Percentiles rank a stretch among this genome's conserved stretches.
Evolutionary conservation across 805 yeast species (phyloP).

Genomic region (Cyberlindnera bimundalis): DNA sequence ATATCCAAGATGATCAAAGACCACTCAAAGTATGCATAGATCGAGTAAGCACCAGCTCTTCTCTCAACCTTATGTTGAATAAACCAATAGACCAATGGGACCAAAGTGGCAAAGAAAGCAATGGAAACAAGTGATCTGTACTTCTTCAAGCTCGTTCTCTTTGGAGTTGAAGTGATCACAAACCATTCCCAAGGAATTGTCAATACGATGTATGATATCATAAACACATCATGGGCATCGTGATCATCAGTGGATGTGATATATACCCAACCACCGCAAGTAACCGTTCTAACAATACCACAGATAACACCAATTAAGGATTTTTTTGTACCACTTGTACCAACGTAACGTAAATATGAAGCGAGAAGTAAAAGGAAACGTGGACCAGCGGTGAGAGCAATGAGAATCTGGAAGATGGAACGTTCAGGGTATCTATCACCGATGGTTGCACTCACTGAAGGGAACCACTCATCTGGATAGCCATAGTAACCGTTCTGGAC

Average conservation of each 20-base stretch:
- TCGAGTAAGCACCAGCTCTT: slow-evolving; percentile 91
- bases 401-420: slow-evolving; percentile 83
- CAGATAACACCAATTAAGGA: slow-evolving; percentile 44
- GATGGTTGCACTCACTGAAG: slow-evolving; percentile 93
- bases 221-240: slow-evolving; percentile 91
- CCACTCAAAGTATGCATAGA: slow-evolving; percentile 96
- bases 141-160: slow-evolving; percentile 44
- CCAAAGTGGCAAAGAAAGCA: slow-evolving; percentile 65
- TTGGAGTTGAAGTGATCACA: slow-evolving; percentile 53
- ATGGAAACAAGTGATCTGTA: slow-evolving; percentile 50
- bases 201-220: slow-evolving; percentile 84
- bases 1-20: slow-evolving; percentile 77
- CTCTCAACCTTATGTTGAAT: slow-evolving; percentile 89
- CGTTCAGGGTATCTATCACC: slow-evolving; percentile 97
- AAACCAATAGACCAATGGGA: slow-evolving; percentile 85
- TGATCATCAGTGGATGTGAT: slow-evolving; percentile 97
- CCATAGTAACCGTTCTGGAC: slow-evolving; percentile 84
- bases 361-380: slow-evolving; percentile 64
- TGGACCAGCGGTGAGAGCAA: slow-evolving; percentile 93
- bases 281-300: slow-evolving; percentile 86
- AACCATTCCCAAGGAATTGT: slow-evolving; percentile 89
- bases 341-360: slow-evolving; percentile 46
- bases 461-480: slow-evolving; percentile 98
- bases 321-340: slow-evolving; percentile 28
- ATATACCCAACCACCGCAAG: slow-evolving; percentile 99